phyloP scores from a whole-genome alignment of 2,329 filamentous ascomycete species.

The Pleomassaria siparia region DNA sequence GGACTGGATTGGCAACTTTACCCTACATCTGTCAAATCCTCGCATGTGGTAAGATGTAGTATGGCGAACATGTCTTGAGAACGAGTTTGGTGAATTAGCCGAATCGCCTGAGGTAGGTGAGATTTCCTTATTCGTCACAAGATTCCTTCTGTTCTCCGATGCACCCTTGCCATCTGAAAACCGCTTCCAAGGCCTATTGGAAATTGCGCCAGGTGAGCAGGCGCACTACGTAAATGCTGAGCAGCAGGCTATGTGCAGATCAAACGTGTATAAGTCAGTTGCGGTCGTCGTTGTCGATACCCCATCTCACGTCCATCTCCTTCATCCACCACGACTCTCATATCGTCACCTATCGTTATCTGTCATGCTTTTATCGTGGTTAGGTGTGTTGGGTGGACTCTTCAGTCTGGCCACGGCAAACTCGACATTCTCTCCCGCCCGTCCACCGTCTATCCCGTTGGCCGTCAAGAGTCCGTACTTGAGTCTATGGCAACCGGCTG shows the following conservation, averaged over 20 bases:
- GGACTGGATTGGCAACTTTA: too few relatives aligned
- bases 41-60: too few relatives aligned
- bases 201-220: conserved; percentile 1
- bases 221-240: background rate
- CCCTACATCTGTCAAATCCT: too few relatives aligned
- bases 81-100: background rate
- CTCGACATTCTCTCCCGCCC: conserved; percentile 64
- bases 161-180: conserved; percentile 2
- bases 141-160: conserved; percentile 7
- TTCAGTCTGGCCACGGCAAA: conserved; percentile 14
- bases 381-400: conserved; percentile 20
- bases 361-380: conserved; percentile 23
- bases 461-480: conserved; percentile 76
- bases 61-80: too few relatives aligned
- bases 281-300: conserved; percentile 4
- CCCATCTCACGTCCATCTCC: conserved; percentile 8
- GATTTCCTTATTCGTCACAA: conserved; percentile 12
- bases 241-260: background rate
- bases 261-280: conserved; percentile 17
- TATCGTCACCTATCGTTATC: conserved; percentile 7
- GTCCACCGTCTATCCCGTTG: conserved; percentile 69
- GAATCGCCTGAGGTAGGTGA: conserved; percentile 5
- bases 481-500: conserved; percentile 67
- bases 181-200: background rate
- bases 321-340: conserved; percentile 7